Evolutionary conservation across 768 basidiomycete species (phyloP).

Genomic region (Boletus patriciae): DNA sequence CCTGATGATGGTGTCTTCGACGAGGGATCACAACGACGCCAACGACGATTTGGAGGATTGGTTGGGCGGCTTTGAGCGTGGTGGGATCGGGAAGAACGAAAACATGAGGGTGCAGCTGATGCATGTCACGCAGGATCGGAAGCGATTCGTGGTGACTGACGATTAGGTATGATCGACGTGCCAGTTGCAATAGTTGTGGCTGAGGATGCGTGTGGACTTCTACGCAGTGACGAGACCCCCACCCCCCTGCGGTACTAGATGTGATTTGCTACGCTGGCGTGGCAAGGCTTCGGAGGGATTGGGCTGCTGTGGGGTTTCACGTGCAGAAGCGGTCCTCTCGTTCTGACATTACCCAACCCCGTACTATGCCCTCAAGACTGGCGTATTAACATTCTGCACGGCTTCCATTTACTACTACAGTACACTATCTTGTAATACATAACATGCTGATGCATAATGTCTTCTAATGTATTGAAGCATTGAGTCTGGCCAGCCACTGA

Average conservation of each 20-base stretch:
- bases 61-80: not conserved
- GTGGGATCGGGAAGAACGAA: not conserved
- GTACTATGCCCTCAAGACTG: not conserved
- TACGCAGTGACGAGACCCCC: too few relatives aligned
- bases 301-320: too few relatives aligned
- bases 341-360: too few relatives aligned
- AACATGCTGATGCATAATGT: too few relatives aligned
- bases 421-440: too few relatives aligned
- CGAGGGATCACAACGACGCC: not conserved
- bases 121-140: not conserved
- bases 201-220: not conserved
- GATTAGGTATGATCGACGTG: not conserved
- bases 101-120: not conserved
- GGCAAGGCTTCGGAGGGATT: too few relatives aligned
- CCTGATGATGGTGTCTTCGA: slow-evolving; percentile 6
- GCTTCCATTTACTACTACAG: too few relatives aligned
- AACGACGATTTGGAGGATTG: not conserved
- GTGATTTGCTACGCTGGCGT: too few relatives aligned
- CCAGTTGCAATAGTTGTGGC: not conserved
- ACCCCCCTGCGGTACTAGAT: too few relatives aligned
- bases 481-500: not conserved
- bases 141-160: slow-evolving; percentile 2
- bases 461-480: too few relatives aligned
- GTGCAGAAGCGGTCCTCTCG: too few relatives aligned
- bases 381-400: too few relatives aligned